Percentiles rank a stretch among this genome's conserved stretches.
Evolutionary conservation across 148 eudicot species (phyloP).

Genomic region (Agrostemma githago): DNA sequence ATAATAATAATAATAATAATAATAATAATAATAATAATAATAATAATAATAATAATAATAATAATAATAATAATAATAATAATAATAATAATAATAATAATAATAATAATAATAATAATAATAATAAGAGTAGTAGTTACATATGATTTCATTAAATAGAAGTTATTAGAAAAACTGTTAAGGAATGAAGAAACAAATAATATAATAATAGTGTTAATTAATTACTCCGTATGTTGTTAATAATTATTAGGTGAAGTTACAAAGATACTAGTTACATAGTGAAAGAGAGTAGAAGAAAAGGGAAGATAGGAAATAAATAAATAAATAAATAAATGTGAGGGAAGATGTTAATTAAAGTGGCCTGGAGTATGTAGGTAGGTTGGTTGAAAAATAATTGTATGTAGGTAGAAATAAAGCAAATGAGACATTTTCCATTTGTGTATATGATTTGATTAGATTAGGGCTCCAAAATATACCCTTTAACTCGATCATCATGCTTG

Average conservation of each 20-base stretch:
- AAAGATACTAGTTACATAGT: constrained; percentile 7
- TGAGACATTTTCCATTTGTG: background rate
- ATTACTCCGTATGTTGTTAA: background rate
- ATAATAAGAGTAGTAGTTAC: background rate
- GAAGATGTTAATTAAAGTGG: constrained; percentile 9
- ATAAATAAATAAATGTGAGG: background rate
- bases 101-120: background rate
- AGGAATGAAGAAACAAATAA: background rate
- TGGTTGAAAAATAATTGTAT: background rate
- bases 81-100: background rate
- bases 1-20: background rate
- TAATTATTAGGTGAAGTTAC: constrained; percentile 18
- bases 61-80: background rate
- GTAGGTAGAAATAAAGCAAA: background rate
- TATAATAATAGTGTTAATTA: background rate
- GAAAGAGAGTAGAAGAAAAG: background rate
- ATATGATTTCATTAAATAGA: constrained; percentile 9
- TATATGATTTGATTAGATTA: background rate
- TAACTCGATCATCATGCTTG: constrained; percentile 25
- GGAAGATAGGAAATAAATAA: background rate
- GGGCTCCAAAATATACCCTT: constrained; percentile 14
- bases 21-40: background rate
- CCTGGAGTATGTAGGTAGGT: background rate
- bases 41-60: background rate
- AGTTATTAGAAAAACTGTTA: constrained; percentile 6